Evolutionary conservation across 78 protist species (phyloP).

Genomic region (Cavenderia fasciculata): DNA sequence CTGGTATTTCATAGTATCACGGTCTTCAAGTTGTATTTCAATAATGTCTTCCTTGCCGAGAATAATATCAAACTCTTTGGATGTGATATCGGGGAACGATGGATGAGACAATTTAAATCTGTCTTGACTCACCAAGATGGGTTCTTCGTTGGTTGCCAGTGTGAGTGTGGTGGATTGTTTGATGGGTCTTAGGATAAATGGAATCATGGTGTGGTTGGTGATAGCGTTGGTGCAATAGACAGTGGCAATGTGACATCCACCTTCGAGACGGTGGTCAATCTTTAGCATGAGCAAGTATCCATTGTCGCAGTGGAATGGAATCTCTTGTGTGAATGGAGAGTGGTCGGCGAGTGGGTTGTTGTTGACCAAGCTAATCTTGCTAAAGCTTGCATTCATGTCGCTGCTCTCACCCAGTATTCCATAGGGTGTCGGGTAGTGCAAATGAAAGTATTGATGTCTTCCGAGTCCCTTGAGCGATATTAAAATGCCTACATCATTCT

Average conservation of each 20-base stretch:
- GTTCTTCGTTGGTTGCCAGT: constrained; percentile 27
- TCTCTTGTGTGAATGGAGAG: constrained; percentile 45
- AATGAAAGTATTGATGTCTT: constrained; percentile 24
- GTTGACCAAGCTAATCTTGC: background rate
- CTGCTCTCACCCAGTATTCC: background rate
- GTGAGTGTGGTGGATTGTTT: background rate
- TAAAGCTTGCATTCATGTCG: background rate
- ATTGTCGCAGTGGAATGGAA: constrained; percentile 28
- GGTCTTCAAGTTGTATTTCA: constrained; percentile 38
- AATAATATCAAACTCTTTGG: constrained; percentile 62
- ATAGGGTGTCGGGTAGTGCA: background rate
- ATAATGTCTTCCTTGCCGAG: constrained; percentile 75
- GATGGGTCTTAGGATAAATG: constrained; percentile 14
- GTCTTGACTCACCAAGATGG: constrained; percentile 27
- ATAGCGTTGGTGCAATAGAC: constrained; percentile 42
- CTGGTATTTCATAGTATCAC: constrained; percentile 60
- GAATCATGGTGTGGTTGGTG: constrained; percentile 69
- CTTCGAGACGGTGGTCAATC: constrained; percentile 68
- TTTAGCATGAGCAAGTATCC: constrained; percentile 32
- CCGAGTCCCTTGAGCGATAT: constrained; percentile 13
- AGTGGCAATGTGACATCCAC: constrained; percentile 75
- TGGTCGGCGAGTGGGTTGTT: background rate
- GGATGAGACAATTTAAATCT: constrained; percentile 49
- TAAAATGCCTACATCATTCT: constrained; percentile 34
- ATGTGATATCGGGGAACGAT: constrained; percentile 32